These are phyloP conservation scores for Wickerhamiella sergipiensis DNA, from an alignment of 805 yeast genomes.

Conservation along the genomic window DNA sequence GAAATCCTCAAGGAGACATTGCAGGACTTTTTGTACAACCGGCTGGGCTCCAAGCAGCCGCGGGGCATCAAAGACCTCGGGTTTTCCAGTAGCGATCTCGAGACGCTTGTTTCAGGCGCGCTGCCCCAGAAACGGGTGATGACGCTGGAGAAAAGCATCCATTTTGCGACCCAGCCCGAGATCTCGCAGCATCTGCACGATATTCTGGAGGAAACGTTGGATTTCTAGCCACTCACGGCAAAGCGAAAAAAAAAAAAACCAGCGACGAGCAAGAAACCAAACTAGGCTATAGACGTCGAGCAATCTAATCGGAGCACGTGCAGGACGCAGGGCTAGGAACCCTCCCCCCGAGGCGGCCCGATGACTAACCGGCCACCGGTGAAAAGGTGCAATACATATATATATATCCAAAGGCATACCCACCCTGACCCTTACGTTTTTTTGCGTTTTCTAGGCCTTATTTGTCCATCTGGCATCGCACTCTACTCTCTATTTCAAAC, in stretches of 20 bases:
- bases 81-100: slow-evolving; percentile 22
- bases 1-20: slow-evolving; percentile 27
- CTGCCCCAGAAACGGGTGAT: slow-evolving; percentile 29
- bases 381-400: not conserved
- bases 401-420: not conserved
- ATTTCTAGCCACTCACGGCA: no score
- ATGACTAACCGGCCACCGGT: no score
- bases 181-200: slow-evolving; percentile 3
- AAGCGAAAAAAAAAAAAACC: no score
- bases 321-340: not conserved
- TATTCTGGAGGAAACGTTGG: slow-evolving; percentile 7
- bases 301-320: no score
- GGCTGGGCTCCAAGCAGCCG: slow-evolving; percentile 26
- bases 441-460: not conserved
- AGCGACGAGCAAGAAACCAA: no score
- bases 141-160: slow-evolving; percentile 18
- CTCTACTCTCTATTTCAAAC: not conserved
- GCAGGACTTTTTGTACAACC: slow-evolving; percentile 22
- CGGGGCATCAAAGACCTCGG: slow-evolving; percentile 26
- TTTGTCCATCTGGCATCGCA: not conserved
- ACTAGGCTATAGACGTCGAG: no score
- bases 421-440: not conserved
- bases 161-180: slow-evolving; percentile 5
- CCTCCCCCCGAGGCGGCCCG: not conserved
- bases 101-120: slow-evolving; percentile 27